Conservation (phyloP, 495 filamentous ascomycete genomes). For the Aspergillus heteromorphus region DNA sequence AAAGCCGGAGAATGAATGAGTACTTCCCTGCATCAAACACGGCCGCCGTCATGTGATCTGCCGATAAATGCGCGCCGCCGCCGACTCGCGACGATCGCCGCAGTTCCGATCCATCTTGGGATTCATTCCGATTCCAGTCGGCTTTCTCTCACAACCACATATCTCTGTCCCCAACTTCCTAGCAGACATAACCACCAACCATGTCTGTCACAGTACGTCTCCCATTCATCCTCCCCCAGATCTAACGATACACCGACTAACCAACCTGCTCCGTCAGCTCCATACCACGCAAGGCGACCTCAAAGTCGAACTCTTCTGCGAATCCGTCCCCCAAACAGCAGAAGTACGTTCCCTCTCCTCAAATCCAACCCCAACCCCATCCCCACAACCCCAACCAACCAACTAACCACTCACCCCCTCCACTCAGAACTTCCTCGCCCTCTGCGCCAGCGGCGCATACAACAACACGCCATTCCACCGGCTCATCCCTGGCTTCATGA, state of each 20-base stretch:
- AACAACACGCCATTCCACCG: conserved; percentile 88
- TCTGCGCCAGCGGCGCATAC: conserved; percentile 87
- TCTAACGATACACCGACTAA: not conserved
- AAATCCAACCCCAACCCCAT: not conserved
- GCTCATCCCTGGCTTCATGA: conserved; percentile 84
- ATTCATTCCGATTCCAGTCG: not conserved
- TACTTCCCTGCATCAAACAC: not conserved
- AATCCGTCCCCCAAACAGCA: conserved; percentile 84
- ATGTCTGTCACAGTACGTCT: conserved; percentile 32
- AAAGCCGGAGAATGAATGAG: not conserved
- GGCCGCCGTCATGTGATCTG: conserved; percentile 12
- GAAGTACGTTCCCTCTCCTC: conserved; percentile 44
- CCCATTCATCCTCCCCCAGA: not conserved
- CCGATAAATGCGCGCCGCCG: not conserved
- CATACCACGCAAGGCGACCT: conserved; percentile 87
- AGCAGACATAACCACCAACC: not conserved
- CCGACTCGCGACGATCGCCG: not conserved
- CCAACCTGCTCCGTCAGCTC: conserved; percentile 53
- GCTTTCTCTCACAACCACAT: not conserved
- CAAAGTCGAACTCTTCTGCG: conserved; percentile 95
- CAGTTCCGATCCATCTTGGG: not conserved
- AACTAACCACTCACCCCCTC: not conserved
- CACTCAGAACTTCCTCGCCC: conserved; percentile 85
- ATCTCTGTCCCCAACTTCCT: not conserved
- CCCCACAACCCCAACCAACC: not conserved